Percentiles rank a stretch among this genome's conserved stretches.
These are phyloP conservation scores for Geotrichum carabidarum DNA, from an alignment of 1,139 yeast genomes.

Conservation along the genomic window DNA sequence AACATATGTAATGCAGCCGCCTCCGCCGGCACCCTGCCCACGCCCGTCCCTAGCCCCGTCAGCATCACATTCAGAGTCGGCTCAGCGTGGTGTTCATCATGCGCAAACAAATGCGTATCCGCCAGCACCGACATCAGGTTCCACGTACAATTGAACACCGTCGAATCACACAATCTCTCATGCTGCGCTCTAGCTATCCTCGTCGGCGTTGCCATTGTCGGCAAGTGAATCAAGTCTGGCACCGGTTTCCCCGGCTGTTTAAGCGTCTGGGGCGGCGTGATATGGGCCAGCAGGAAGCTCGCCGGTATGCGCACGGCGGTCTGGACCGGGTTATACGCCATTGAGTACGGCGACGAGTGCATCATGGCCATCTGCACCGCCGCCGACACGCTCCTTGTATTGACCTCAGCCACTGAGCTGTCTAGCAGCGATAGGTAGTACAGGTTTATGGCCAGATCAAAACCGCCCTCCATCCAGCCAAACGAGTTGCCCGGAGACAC, in stretches of 20 bases:
- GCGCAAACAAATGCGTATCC: conserved; percentile 27
- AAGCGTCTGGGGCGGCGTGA: neutral
- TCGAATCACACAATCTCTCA: conserved; percentile 4
- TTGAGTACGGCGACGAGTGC: neutral
- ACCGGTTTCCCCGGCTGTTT: neutral
- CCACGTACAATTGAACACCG: conserved; percentile 48
- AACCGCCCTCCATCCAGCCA: conserved; percentile 51
- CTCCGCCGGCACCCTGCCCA: conserved; percentile 42
- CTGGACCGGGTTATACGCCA: conserved; percentile 6
- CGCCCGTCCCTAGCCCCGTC: conserved; percentile 52
- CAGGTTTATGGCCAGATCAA: conserved; percentile 43
- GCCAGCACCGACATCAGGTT: conserved; percentile 33
- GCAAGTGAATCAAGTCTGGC: conserved; percentile 42
- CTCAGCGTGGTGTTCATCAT: neutral
- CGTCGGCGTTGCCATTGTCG: conserved; percentile 44
- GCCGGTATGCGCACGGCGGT: neutral
- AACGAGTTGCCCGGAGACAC: conserved; percentile 53
- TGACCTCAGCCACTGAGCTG: neutral
- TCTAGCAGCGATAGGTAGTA: conserved; percentile 33
- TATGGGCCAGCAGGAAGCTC: neutral
- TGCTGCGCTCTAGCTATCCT: neutral
- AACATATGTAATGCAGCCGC: conserved; percentile 16
- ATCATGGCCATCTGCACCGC: neutral
- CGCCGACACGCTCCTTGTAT: neutral
- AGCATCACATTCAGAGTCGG: conserved; percentile 33